These are phyloP conservation scores for Plasmodium vinckei DNA, from an alignment of 169 alveolate genomes.

Conservation along the genomic window DNA sequence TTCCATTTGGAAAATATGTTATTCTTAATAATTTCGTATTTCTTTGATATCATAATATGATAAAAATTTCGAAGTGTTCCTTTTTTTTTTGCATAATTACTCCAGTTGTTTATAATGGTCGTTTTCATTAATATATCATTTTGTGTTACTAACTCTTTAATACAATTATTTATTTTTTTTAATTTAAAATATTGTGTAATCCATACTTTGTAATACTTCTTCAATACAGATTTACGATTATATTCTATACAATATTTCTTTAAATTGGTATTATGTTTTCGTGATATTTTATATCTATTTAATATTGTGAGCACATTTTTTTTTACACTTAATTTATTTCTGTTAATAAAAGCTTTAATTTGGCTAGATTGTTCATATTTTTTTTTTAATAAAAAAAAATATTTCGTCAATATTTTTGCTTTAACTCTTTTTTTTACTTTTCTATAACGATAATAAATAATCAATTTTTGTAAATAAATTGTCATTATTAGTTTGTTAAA, in stretches of 20 bases:
- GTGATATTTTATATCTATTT: not conserved
- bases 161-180: constrained; percentile 3
- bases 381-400: constrained; percentile 13
- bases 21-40: not conserved
- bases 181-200: not conserved
- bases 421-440: constrained; percentile 27
- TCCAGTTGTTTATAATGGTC: constrained; percentile 4
- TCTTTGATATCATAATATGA: not conserved
- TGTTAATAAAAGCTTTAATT: not conserved
- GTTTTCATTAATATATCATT: not conserved
- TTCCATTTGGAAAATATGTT: constrained; percentile 31
- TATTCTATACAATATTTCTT: constrained; percentile 11
- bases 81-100: constrained; percentile 2
- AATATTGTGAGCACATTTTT: constrained; percentile 6
- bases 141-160: too few relatives aligned
- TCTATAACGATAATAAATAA: constrained; percentile 23
- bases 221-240: constrained; percentile 2
- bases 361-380: not conserved
- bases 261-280: constrained; percentile 6
- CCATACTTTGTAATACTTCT: constrained; percentile 12
- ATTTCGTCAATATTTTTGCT: not conserved
- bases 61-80: not conserved
- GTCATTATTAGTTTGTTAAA: not conserved
- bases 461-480: constrained; percentile 9
- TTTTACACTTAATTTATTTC: not conserved